A percentile compares a stretch with the other conserved stretches of the same genome.
phyloP scores from a whole-genome alignment of 495 filamentous ascomycete genomes.

The Pseudotulostoma volvatum region DNA sequence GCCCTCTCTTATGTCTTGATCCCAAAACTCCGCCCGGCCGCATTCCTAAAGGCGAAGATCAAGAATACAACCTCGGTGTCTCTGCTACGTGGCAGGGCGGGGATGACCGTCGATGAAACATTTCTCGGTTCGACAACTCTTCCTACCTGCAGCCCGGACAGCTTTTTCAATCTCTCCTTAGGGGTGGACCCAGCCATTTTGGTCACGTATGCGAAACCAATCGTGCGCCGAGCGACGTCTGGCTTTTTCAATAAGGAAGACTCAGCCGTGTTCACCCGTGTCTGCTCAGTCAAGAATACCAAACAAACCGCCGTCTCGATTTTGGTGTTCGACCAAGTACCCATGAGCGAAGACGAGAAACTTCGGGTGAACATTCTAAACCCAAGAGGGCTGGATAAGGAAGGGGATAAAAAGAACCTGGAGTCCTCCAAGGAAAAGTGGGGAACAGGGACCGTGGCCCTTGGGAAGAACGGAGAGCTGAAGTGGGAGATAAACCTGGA shows the following conservation, averaged over 20 bases:
- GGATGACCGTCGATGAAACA: slow-evolving; percentile 50
- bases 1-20: slow-evolving; percentile 37
- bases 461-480: slow-evolving; percentile 46
- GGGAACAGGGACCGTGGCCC: slow-evolving; percentile 6
- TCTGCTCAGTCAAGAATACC: slow-evolving; percentile 42
- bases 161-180: slow-evolving; percentile 41
- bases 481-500: slow-evolving; percentile 43
- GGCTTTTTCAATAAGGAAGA: slow-evolving; percentile 42
- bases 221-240: slow-evolving; percentile 33
- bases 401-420: slow-evolving; percentile 22
- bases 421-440: slow-evolving; percentile 6
- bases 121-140: slow-evolving; percentile 47
- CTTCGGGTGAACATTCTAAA: slow-evolving; percentile 35
- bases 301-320: slow-evolving; percentile 33
- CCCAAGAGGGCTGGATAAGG: slow-evolving; percentile 33
- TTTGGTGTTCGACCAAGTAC: slow-evolving; percentile 48
- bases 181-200: slow-evolving; percentile 49
- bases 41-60: slow-evolving; percentile 49
- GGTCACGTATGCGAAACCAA: slow-evolving; percentile 46
- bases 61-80: slow-evolving; percentile 41
- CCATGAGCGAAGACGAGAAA: slow-evolving; percentile 48
- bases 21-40: slow-evolving; percentile 47
- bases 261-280: slow-evolving; percentile 39
- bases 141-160: slow-evolving; percentile 42
- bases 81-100: slow-evolving; percentile 41